Evolutionary conservation across 805 yeast genomes (phyloP).

Genomic region (Schwanniomyces polymorphus): DNA sequence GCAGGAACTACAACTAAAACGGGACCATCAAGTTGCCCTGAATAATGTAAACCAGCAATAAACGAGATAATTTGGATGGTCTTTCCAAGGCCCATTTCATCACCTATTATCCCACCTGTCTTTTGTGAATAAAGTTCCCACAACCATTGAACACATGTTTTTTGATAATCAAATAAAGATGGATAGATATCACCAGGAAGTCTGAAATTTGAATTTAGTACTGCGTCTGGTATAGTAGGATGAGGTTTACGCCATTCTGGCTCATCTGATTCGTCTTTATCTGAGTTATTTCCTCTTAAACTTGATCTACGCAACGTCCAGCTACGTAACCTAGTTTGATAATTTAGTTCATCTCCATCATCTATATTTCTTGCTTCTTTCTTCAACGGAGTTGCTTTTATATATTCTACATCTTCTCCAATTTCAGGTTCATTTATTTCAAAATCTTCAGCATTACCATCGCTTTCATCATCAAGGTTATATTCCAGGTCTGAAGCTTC

Average conservation of each 20-base stretch:
- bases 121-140: slow-evolving; percentile 89
- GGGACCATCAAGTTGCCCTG: slow-evolving; percentile 72
- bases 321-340: slow-evolving; percentile 54
- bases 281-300: slow-evolving; percentile 12
- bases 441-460: slow-evolving; percentile 13
- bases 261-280: slow-evolving; percentile 8
- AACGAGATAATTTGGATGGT: slow-evolving; percentile 92
- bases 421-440: slow-evolving; percentile 15
- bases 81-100: slow-evolving; percentile 98
- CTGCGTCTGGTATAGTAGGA: slow-evolving; percentile 75
- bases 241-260: slow-evolving; percentile 77
- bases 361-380: slow-evolving; percentile 53
- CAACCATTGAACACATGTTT: slow-evolving; percentile 96
- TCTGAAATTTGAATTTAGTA: slow-evolving; percentile 63
- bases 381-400: neutral
- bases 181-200: slow-evolving; percentile 92
- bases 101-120: slow-evolving; percentile 95
- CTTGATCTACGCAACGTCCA: slow-evolving; percentile 61
- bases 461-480: neutral
- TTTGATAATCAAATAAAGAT: slow-evolving; percentile 86
- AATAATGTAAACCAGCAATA: slow-evolving; percentile 85
- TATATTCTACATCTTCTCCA: slow-evolving; percentile 6
- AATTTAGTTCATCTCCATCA: slow-evolving; percentile 77
- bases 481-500: neutral
- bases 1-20: slow-evolving; percentile 93